Percentiles rank a stretch among this genome's conserved stretches.
Evolutionary conservation across 805 yeast species (phyloP).

Genomic region (Ogataea kodamae): DNA sequence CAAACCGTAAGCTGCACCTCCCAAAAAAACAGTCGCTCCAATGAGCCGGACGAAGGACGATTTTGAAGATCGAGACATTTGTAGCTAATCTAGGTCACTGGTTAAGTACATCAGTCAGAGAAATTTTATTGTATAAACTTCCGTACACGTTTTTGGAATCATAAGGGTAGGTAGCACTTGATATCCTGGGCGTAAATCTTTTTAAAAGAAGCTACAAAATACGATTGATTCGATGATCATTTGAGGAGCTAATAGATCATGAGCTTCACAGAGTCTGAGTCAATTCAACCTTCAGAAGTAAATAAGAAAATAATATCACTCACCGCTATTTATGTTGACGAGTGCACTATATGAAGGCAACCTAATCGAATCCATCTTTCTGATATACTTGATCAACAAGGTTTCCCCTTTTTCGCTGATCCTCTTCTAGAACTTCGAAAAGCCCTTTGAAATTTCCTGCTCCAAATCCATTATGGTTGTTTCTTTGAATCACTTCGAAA

Average conservation of each 20-base stretch:
- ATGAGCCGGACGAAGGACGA: constrained; percentile 26
- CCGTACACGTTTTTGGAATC: constrained; percentile 1
- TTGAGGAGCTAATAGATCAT: too few relatives aligned
- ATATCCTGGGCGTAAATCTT: too few relatives aligned
- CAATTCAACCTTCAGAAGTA: too few relatives aligned
- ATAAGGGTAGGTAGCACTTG: too few relatives aligned
- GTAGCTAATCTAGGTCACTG: neutral
- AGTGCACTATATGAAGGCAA: too few relatives aligned
- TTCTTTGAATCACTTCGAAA: constrained; percentile 76
- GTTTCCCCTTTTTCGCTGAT: constrained; percentile 70
- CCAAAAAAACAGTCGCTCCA: constrained; percentile 27
- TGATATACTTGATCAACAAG: constrained; percentile 30
- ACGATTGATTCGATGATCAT: too few relatives aligned
- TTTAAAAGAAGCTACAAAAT: too few relatives aligned
- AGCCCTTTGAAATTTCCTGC: constrained; percentile 84
- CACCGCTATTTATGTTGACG: too few relatives aligned
- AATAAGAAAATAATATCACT: too few relatives aligned
- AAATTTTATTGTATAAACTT: neutral
- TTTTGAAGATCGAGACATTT: constrained; percentile 7
- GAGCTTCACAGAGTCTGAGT: too few relatives aligned
- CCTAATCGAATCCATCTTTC: too few relatives aligned
- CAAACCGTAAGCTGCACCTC: constrained; percentile 13
- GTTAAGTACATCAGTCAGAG: neutral
- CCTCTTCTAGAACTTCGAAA: constrained; percentile 77
- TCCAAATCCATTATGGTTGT: constrained; percentile 81